Evolutionary conservation across 768 basidiomycete genomes (phyloP), one percentile per base, ranked within the genome.

Genomic region (Strobilomyces echinocephalus): DNA sequence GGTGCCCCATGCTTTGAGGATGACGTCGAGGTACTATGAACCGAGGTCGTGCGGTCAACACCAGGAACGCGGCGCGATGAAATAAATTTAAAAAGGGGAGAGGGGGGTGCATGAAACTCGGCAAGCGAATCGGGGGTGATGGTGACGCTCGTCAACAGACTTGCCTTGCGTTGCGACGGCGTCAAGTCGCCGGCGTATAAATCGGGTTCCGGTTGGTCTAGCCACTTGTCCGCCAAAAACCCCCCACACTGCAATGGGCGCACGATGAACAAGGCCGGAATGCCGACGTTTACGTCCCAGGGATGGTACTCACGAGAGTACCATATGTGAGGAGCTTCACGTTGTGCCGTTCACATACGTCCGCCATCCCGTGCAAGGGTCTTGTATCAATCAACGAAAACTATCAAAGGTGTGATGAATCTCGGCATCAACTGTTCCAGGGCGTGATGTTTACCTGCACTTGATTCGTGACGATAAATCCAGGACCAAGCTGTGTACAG

Each of bases 301-400:
- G 20, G 55, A 52, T 6, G 28, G 39, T 26, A 67, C 83, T 59
- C 52, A 90, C 90, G 60, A 92, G 68, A 0, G 90, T 88, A 16
- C 90, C 91, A 58, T 92, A 92, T 36, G 91, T 88, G 31, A 92
- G 70, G 16, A 92, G 73, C 63, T 88, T 90, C 54, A 92, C 67
- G 34, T 75, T 73, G 62, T 92, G 86, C 59, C 80, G 81, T 65
- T 80, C 72, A 62, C 90, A 92, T 12, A 90, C 85, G 49, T 84
- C 82, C 3, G 79, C 78, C 87, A 92, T 85, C 28, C 81, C 87
- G 60, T 88, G 80, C 40, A 88, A 73, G 12, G 87, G 87, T 6
- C 91, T 79, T 5, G 82, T 83, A 63, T 92, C 90, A 57, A 92
- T 84, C 46, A 92, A 68, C 7, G 90, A 92, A 62, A 90, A 91